Base-by-base conservation (phyloP, 2,329 filamentous ascomycete genomes). In the Sordariomycetes sp. region DNA sequence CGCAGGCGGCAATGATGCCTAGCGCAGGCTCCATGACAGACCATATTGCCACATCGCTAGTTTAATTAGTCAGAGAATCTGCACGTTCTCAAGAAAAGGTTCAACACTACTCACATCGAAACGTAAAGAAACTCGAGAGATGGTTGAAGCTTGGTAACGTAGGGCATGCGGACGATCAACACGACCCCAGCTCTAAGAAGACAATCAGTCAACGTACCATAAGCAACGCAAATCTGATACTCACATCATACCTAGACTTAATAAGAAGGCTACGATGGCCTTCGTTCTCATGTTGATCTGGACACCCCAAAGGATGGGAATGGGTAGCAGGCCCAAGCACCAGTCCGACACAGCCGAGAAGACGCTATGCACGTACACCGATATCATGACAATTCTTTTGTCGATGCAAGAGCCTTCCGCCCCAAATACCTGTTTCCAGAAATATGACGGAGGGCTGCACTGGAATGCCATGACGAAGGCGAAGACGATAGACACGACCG, bases 231-330 rank as follows among this genome's bases (percentile, higher is more conserved):
- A 11, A 8, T 15, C 11, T 6, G 5, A 4, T 2, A 47, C 58
- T 48, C 50, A 71, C 66, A 72, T 46, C 38, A 68, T 59, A 10
- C 61, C 70, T 51, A 73, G 61, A 26, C 64, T 58, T 3, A 75
- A 47, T 31, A 75, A 58, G 3, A 61, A 42, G 5, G 58, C 61
- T 19, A 74, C 55, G 12, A 61, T 53, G 6, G 61, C 34, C 42
- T 71, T 72, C 4, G 62, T 66, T 24, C 57, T 54, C 25, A 47
- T 48, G 27, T 62, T 63, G 51, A 74, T 66, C 37, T 66, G 60
- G 23, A 72, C 54, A 15, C 62, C 51, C 64, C 67, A 71, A 0
- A 75, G 53, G 25, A 75, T 59, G 10, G 61, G 59, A 6, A 71
- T 56, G 1, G 71, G 70, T 5, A 75, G 46, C 4, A 69, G 45